Evolutionary conservation across 306 rosid species (phyloP).

Genomic region (Begonia loranthoides): DNA sequence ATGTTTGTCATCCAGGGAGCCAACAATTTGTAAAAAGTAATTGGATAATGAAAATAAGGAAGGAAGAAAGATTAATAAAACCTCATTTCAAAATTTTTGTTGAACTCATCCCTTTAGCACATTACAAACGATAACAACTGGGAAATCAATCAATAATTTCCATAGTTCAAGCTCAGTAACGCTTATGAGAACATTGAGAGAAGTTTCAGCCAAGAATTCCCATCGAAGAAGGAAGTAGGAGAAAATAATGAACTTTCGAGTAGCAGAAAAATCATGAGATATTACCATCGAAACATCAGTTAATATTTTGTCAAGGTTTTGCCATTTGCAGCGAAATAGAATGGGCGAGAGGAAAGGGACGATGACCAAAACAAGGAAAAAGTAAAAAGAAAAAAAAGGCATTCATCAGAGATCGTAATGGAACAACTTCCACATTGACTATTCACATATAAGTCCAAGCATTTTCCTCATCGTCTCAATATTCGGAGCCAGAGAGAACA

Average conservation of each 20-base stretch:
- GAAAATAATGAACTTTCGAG: too few species aligned
- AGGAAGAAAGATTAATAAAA: neutral
- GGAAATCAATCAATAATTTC: constrained; percentile 1
- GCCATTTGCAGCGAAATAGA: too few species aligned
- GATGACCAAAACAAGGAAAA: neutral
- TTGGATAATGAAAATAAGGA: neutral
- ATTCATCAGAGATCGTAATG: constrained; percentile 4
- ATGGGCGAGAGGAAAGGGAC: too few species aligned
- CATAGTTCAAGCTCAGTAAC: too few species aligned
- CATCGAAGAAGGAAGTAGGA: too few species aligned
- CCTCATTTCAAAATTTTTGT: neutral
- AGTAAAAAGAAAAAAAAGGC: neutral
- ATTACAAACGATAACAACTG: constrained; percentile 3
- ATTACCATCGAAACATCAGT: too few species aligned
- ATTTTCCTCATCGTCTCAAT: constrained; percentile 1
- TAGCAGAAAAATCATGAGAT: too few species aligned
- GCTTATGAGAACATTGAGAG: too few species aligned
- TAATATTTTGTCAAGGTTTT: too few species aligned
- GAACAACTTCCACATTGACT: neutral
- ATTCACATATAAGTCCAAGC: neutral
- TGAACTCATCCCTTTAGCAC: constrained; percentile 1
- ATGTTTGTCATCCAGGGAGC: neutral
- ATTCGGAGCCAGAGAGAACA: constrained; percentile 17
- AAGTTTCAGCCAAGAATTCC: too few species aligned
- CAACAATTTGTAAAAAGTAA: neutral